Evolutionary conservation across 306 rosid genomes (phyloP), one percentile per base, ranked within the genome.

Genomic region (Pterocarpus santalinus): DNA sequence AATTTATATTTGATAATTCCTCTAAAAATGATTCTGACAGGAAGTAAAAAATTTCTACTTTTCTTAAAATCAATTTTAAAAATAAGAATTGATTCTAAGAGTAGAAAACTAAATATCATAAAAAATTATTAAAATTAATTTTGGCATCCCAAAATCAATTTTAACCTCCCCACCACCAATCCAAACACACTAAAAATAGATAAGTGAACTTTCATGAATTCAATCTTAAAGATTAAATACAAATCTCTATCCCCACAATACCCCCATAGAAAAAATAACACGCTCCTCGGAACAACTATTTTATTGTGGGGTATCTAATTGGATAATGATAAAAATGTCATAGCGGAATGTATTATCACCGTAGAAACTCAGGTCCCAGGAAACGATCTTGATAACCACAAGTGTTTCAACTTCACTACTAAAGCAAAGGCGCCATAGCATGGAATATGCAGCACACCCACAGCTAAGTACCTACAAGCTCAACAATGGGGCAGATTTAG

Each of bases 371-470:
- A 88, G 1, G 95, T 88, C 30, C 72, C 85, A 3, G 94, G 88
- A 75, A 89, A 88, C 32, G 80, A n/a, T 86, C 75, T 88, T 57
- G 92, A 82, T 76, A 91, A 47, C 85, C 85, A 69, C 41, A 57
- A 7, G 13, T 87, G 76, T 84, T 95, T 95, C 76, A 91, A 51
- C 86, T 77, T 89, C 79, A 91, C 61, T 64, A 89, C 49, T 56
- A 93, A 79, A 57, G 93, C 94, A 73, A 83, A 89, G 52, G 65
- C 22, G 17, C 88, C 90, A 53, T 84, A 95, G 85, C 95, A 93
- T 65, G 99, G 99, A 74, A 95, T 38, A 64, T 90, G 94, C 87
- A 85, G 30, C 67, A 90, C 8, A 46, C 99, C 97, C 35, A 95
- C 92, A 10, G 85, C 92, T 0, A 86, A 9, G 88, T 95, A 95